Conservation (phyloP, 129 eudicot species). For the Oenanthe sinensis region DNA sequence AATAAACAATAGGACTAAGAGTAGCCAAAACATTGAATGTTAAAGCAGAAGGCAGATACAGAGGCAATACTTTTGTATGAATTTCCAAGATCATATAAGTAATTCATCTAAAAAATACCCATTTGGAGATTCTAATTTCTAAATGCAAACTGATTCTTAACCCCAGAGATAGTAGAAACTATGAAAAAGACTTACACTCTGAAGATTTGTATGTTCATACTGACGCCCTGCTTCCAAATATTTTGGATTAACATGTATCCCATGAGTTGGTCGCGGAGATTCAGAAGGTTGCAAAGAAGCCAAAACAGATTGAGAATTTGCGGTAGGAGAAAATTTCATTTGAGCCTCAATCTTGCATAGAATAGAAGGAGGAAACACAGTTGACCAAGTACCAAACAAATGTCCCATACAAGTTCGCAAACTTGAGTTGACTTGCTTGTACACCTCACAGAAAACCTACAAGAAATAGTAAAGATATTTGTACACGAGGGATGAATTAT, state of each 20-base stretch:
- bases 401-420: constrained; percentile 81
- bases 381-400: constrained; percentile 88
- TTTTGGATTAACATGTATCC: constrained; percentile 94
- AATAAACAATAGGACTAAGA: not conserved
- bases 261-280: constrained; percentile 92
- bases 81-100: not conserved
- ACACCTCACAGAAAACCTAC: constrained; percentile 83
- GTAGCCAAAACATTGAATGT: not conserved
- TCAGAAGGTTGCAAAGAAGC: constrained; percentile 48
- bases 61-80: not conserved
- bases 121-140: constrained; percentile 4
- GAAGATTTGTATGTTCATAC: constrained; percentile 45
- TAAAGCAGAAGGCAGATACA: not conserved
- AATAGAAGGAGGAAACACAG: constrained; percentile 72
- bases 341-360: constrained; percentile 65
- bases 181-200: constrained; percentile 41
- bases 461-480: not conserved
- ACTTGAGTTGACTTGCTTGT: constrained; percentile 67
- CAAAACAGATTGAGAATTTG: constrained; percentile 39
- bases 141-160: constrained; percentile 6
- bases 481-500: not conserved
- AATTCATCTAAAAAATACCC: not conserved
- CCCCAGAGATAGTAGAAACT: constrained; percentile 10
- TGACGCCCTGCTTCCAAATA: constrained; percentile 80
- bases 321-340: constrained; percentile 49